phyloP scores from a whole-genome alignment of 768 basidiomycete species.

The Termitomyces heimii region DNA sequence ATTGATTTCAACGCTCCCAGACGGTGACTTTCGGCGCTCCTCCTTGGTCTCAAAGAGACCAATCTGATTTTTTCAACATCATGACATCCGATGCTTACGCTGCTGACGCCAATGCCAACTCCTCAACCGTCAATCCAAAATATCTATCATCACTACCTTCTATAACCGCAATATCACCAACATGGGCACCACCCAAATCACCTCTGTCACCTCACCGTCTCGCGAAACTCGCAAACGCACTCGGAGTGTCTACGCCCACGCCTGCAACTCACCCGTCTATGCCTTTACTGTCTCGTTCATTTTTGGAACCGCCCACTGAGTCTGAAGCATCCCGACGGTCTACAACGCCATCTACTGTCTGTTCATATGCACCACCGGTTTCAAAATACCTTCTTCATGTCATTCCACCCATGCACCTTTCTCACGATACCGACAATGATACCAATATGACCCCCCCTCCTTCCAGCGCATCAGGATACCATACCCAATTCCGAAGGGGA shows the following conservation, averaged over 20 bases:
- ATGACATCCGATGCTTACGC: slow-evolving; percentile 19
- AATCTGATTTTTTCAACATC: slow-evolving; percentile 5
- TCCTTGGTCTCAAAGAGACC: neutral
- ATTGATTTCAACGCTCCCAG: neutral
- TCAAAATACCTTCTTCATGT: slow-evolving; percentile 80
- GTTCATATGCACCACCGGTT: slow-evolving; percentile 34
- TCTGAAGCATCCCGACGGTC: slow-evolving; percentile 39
- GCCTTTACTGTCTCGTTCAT: slow-evolving; percentile 28
- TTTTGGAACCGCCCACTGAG: slow-evolving; percentile 25
- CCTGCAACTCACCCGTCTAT: slow-evolving; percentile 39
- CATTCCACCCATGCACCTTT: slow-evolving; percentile 69
- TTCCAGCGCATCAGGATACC: slow-evolving; percentile 63
- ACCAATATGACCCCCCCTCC: slow-evolving; percentile 48
- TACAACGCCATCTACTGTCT: slow-evolving; percentile 43
- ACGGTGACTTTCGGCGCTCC: neutral
- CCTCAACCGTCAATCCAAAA: slow-evolving; percentile 17
- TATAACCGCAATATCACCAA: slow-evolving; percentile 25
- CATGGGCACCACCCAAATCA: slow-evolving; percentile 63
- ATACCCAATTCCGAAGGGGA: slow-evolving; percentile 75
- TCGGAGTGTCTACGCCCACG: slow-evolving; percentile 72
- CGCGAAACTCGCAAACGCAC: slow-evolving; percentile 80
- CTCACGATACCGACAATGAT: slow-evolving; percentile 48
- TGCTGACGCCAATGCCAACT: slow-evolving; percentile 16
- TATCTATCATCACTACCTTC: slow-evolving; percentile 16
- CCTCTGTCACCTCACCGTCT: slow-evolving; percentile 74